Percentiles rank a stretch among this genome's conserved stretches.
phyloP scores from a whole-genome alignment of 306 rosid species.

The Pterocarpus macrocarpus region DNA sequence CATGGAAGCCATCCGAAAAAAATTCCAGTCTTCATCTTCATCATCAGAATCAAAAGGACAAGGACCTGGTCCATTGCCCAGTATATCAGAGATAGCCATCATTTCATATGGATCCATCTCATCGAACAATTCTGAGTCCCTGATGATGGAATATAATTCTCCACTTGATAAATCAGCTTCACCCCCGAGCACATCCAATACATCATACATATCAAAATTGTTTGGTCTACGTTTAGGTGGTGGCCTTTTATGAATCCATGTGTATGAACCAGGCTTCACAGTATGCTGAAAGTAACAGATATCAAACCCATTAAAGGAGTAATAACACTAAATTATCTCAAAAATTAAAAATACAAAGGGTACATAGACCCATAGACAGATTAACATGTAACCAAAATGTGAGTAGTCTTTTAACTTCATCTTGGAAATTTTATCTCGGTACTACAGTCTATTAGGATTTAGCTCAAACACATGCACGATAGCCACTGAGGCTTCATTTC shows the following conservation, averaged over 20 bases:
- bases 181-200: slow-evolving; percentile 49
- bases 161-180: slow-evolving; percentile 51
- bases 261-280: slow-evolving; percentile 58
- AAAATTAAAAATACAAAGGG: not conserved
- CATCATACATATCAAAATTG: slow-evolving; percentile 36
- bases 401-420: not conserved
- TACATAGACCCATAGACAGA: not conserved
- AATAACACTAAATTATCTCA: not conserved
- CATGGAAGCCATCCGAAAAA: slow-evolving; percentile 47
- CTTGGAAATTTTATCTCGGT: not conserved
- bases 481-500: not conserved
- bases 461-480: not conserved
- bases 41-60: slow-evolving; percentile 52
- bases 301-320: slow-evolving; percentile 31
- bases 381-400: not conserved
- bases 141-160: slow-evolving; percentile 50
- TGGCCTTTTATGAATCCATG: slow-evolving; percentile 51
- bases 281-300: slow-evolving; percentile 55
- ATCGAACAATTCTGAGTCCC: slow-evolving; percentile 23
- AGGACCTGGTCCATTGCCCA: slow-evolving; percentile 47
- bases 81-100: slow-evolving; percentile 48
- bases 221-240: slow-evolving; percentile 47
- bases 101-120: slow-evolving; percentile 50
- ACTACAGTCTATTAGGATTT: not conserved
- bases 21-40: slow-evolving; percentile 6